phyloP scores from a whole-genome alignment of 441 rosid genomes.

The Corymbia citriodora region DNA sequence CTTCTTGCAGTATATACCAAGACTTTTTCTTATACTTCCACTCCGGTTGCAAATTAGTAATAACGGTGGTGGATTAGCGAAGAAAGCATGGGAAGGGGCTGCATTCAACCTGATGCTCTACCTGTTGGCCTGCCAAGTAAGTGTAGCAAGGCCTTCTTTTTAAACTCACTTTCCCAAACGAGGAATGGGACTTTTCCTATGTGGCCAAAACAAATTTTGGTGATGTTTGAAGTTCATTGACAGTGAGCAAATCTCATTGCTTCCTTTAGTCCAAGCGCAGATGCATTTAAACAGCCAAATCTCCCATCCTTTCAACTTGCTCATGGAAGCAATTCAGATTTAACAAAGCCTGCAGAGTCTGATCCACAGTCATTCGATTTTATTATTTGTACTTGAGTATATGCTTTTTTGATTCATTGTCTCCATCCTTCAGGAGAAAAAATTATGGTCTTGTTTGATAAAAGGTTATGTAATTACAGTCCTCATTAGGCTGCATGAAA shows the following conservation, averaged over 20 bases:
- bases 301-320: background rate
- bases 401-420: background rate
- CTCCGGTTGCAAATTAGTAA: background rate
- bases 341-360: background rate
- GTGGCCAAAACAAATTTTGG: background rate
- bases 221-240: background rate
- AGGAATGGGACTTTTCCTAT: too few relatives aligned
- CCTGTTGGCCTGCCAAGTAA: conserved; percentile 70
- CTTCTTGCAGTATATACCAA: background rate
- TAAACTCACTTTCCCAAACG: background rate
- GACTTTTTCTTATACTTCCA: background rate
- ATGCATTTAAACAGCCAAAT: background rate
- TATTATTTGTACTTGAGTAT: background rate
- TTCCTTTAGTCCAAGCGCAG: background rate
- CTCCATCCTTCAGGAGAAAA: background rate
- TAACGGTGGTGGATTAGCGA: background rate
- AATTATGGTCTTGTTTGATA: background rate
- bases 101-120: background rate
- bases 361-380: background rate
- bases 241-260: background rate
- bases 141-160: conserved; percentile 1
- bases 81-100: background rate
- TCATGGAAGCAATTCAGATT: background rate
- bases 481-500: background rate
- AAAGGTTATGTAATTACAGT: background rate